phyloP scores from a whole-genome alignment of 108 stramenopile genomes.

The Chaetoceros muelleri region DNA sequence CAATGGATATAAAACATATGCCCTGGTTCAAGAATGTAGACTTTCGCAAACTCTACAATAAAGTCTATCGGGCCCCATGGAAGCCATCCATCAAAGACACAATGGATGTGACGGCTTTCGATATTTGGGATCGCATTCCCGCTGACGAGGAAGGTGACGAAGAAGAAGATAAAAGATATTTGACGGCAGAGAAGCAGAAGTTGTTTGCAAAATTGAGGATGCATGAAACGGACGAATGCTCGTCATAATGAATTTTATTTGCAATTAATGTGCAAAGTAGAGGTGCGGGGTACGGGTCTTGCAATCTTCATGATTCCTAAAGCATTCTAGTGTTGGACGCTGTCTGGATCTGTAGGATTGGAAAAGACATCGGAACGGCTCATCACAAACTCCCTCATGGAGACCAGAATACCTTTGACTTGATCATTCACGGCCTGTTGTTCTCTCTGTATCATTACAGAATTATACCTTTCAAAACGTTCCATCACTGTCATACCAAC shows the following conservation, averaged over 20 bases:
- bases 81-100: conserved; percentile 68
- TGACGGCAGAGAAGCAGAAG: conserved; percentile 21
- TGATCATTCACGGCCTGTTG: neutral
- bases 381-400: neutral
- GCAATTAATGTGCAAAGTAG: no score
- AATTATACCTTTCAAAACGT: neutral
- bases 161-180: conserved; percentile 82
- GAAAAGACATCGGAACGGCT: no score
- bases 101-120: conserved; percentile 88
- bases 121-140: conserved; percentile 30
- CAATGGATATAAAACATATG: conserved; percentile 61
- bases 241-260: conserved; percentile 88
- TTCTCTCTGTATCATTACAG: neutral
- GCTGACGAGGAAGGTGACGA: conserved; percentile 21
- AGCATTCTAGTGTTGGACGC: no score
- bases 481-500: neutral
- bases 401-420: neutral
- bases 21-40: conserved; percentile 67
- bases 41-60: conserved; percentile 53
- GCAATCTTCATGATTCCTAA: no score
- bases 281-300: no score
- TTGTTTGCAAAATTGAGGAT: conserved; percentile 17
- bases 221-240: neutral
- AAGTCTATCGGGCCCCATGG: conserved; percentile 84
- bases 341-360: no score